phyloP scores from a whole-genome alignment of 495 filamentous ascomycete species.

The Penicillium ochrochloron region DNA sequence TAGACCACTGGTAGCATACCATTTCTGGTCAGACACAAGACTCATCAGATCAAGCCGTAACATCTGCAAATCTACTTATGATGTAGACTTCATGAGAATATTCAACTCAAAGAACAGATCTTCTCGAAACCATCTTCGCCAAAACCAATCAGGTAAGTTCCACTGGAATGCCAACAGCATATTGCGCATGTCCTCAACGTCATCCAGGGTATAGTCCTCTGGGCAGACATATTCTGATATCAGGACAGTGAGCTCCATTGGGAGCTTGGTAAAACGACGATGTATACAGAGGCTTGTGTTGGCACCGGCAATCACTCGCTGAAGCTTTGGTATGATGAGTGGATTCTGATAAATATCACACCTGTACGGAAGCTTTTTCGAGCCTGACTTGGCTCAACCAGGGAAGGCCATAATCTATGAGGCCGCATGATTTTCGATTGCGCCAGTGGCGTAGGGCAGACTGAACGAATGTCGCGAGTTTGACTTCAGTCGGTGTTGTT shows the following conservation, averaged over 20 bases:
- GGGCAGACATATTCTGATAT: slow-evolving; percentile 17
- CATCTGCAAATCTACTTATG: slow-evolving; percentile 12
- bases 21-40: slow-evolving; percentile 10
- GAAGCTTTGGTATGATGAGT: slow-evolving; percentile 12
- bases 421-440: background rate
- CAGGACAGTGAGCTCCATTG: slow-evolving; percentile 14
- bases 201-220: slow-evolving; percentile 2
- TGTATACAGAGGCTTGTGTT: background rate
- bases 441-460: slow-evolving; percentile 13
- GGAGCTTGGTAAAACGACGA: slow-evolving; percentile 8
- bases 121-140: slow-evolving; percentile 11
- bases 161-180: slow-evolving; percentile 17
- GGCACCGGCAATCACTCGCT: slow-evolving; percentile 8
- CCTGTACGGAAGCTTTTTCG: background rate
- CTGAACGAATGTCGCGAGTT: slow-evolving; percentile 9
- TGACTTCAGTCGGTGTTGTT: background rate
- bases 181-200: slow-evolving; percentile 11
- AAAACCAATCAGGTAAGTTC: slow-evolving; percentile 18
- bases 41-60: slow-evolving; percentile 12
- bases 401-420: background rate
- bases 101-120: slow-evolving; percentile 17
- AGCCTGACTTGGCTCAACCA: background rate
- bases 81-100: background rate
- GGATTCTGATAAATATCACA: slow-evolving; percentile 18
- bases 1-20: slow-evolving; percentile 13